phyloP scores from a whole-genome alignment of 192 early-diverging fungal species.

The Pilaira anomala region DNA sequence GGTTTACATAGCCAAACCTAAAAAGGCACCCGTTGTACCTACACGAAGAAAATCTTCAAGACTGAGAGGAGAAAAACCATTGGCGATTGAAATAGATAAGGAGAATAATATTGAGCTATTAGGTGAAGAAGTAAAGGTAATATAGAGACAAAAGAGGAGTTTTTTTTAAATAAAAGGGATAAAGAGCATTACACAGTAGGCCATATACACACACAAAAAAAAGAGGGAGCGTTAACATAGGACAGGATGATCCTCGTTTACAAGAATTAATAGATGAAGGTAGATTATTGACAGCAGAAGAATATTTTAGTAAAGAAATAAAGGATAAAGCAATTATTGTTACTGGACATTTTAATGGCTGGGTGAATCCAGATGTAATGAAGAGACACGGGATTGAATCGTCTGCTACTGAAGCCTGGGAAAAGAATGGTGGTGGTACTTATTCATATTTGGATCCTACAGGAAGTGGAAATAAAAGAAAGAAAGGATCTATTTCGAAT shows the following conservation, averaged over 20 bases:
- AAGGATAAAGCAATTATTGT: conserved; percentile 52
- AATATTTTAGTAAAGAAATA: conserved; percentile 50
- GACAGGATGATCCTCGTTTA: background rate
- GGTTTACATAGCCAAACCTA: conserved; percentile 13
- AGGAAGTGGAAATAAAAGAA: conserved; percentile 43
- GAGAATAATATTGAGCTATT: conserved; percentile 35
- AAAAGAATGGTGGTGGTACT: conserved; percentile 70
- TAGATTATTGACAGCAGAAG: conserved; percentile 47
- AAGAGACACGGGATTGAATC: conserved; percentile 56
- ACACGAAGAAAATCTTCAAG: conserved; percentile 34
- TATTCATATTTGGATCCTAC: conserved; percentile 67
- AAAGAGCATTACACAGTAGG: background rate
- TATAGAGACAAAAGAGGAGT: background rate
- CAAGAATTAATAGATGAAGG: conserved; percentile 39
- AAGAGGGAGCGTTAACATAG: too few relatives aligned
- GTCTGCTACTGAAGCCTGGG: conserved; percentile 65
- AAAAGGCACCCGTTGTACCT: background rate
- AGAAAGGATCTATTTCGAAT: conserved; percentile 11
- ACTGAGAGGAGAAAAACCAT: conserved; percentile 31
- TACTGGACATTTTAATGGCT: conserved; percentile 60
- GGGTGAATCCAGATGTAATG: conserved; percentile 58
- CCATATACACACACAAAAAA: background rate
- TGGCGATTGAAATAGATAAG: conserved; percentile 22
- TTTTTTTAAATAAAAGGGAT: background rate
- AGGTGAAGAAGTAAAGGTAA: conserved; percentile 1